Base-by-base conservation (phyloP, 305 asterid genomes). In the Fraxinus paxiana region DNA sequence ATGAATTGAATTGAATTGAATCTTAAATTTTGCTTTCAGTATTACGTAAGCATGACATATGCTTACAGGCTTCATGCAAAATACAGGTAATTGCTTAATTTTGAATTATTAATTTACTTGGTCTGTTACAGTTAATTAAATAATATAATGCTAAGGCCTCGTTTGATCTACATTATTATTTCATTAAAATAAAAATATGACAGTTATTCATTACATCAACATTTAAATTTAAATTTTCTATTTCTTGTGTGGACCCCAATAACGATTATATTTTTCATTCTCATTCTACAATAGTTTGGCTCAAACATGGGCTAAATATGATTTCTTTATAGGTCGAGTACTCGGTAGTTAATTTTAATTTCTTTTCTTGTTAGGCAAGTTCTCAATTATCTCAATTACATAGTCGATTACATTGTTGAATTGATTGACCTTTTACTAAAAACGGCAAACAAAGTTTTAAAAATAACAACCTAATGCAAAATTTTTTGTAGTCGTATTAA, bases 21-120 rank as follows among this genome's bases (percentile, higher is more conserved):
- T 80, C 79, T 73, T 28, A 38, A 56, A 38, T 56, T 75, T 80
- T 37, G 83, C 83, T 59, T 48, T 59, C 79, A 73, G 31, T 35
- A 65, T 73, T 73, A 54, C 67, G 34, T 59, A 75, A 59, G 76
- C 76, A 41, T 38, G 10, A 5, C 43, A 74, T 73, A 4, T 51
- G 43, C 65, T 13, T 8, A n/a, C 31, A 37, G 5, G 18, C 22
- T 15, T 38, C 63, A 56, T 20, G 31, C 15, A 80, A 35, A 8
- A 73, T 24, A 70, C 26, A 76, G 41, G 20, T 24, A 72, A 20
- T 51, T n/a, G 75, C 30, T 37, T 56, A 33, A 5, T 74, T 6
- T 41, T 41, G 51, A 10, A 41, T 41, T 41, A 12, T 18, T 46
- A 77, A 79, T 48, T 24, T 73, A 63, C 43, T 75, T 67, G 0